Base-by-base conservation (phyloP, 2,329 filamentous ascomycete genomes). In the Cordyceps cicadae region DNA sequence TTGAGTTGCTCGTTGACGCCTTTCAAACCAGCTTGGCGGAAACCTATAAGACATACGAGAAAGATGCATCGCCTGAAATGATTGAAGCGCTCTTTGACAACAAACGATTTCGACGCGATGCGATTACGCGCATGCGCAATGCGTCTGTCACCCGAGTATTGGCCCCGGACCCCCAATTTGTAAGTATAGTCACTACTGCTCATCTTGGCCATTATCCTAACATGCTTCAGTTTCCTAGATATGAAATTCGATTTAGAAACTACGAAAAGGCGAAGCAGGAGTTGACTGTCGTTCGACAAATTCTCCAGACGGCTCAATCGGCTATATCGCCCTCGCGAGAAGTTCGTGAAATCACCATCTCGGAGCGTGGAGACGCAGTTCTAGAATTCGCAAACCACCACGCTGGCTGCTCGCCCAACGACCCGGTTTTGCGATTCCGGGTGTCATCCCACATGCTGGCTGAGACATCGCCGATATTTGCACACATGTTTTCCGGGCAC, bases 401-500 rank as follows among this genome's bases (percentile, higher is more conserved):
- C 1, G 68, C 69, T 8, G 73, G 76, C 17, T 63, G 67, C 21
- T 65, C 63, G 1, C 62, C 64, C 21, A 64, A 64, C 12, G 71
- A 75, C 53, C 77, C 79, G 0, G 74, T 77, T 1, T 64, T 79
- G 12, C 74, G 79, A 6, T 83, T 82, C 59, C 74, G 79, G 6
- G 79, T 83, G 6, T 81, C 79, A 0, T 81, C 79, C 1, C 73
- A 77, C 63, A 74, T 80, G 67, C 68, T 83, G 15, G 74, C 77
- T 3, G 78, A 81, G 67, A 77, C 76, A 0, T 83, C 81, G 14
- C 77, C 79, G 7, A 73, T 82, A 4, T 83, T 83, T 63, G 75
- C 75, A 0, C 72, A 75, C 46, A 78, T 82, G 68, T 79, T 83
- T 55, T 65, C 69, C 1, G 70, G 70, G 0, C 67, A 69, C 53